phyloP scores from a whole-genome alignment of 1,284 basidiomycete species.

The Moniliella sp. region DNA sequence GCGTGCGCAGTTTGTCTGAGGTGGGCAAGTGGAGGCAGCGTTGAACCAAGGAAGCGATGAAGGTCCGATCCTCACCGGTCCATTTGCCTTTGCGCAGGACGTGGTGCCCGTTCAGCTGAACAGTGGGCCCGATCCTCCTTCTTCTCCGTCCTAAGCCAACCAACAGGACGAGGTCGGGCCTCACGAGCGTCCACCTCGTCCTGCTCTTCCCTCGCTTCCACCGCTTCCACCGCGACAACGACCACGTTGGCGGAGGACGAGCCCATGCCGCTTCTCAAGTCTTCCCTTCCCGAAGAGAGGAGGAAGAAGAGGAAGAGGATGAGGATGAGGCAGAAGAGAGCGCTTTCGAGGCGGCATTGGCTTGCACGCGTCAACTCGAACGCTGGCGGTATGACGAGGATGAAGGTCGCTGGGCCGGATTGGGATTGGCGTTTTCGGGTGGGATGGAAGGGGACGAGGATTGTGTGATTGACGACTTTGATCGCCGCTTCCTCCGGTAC shows the following conservation, averaged over 20 bases:
- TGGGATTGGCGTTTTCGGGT: conserved; percentile 24
- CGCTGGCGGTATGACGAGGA: conserved; percentile 32
- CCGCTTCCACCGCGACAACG: neutral
- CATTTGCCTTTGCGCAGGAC: neutral
- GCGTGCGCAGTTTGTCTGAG: neutral
- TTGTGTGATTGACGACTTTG: conserved; percentile 29
- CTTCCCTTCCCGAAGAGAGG: no score
- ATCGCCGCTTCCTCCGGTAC: conserved; percentile 30
- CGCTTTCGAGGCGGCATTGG: conserved; percentile 9
- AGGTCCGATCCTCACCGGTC: neutral
- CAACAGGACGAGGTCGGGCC: neutral
- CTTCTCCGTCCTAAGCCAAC: neutral
- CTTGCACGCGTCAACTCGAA: conserved; percentile 12
- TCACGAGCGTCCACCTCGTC: neutral
- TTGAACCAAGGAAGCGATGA: neutral
- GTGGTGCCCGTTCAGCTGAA: neutral
- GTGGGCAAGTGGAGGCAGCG: neutral
- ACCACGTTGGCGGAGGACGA: no score
- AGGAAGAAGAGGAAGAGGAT: no score
- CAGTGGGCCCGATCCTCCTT: neutral
- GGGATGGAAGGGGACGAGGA: conserved; percentile 33
- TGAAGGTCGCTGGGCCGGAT: conserved; percentile 23
- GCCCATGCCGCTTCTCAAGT: no score
- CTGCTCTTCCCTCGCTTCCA: neutral
- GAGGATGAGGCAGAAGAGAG: conserved; percentile 1